phyloP scores from a whole-genome alignment of 768 basidiomycete species.

The Galerina marginata region DNA sequence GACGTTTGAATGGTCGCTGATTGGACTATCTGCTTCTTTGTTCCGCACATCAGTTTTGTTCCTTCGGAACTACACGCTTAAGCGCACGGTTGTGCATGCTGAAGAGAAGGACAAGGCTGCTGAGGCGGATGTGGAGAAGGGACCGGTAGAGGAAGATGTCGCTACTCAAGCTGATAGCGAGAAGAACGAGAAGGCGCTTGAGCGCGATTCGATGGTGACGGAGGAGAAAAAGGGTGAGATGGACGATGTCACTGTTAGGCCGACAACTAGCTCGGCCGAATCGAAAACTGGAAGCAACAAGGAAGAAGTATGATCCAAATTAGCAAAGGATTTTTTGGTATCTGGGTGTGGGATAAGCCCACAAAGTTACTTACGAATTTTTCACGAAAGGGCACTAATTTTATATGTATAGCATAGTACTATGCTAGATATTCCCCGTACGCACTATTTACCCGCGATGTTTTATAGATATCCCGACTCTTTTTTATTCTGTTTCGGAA shows the following conservation, averaged over 20 bases:
- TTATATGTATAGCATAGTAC: not conserved
- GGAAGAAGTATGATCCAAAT: not conserved
- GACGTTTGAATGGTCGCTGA: not conserved
- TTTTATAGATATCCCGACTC: too few relatives aligned
- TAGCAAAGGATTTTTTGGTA: too few relatives aligned
- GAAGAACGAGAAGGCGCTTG: slow-evolving; percentile 14
- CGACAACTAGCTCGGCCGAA: slow-evolving; percentile 28
- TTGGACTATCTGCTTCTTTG: not conserved
- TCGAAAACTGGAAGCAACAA: slow-evolving; percentile 14
- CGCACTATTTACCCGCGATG: too few relatives aligned
- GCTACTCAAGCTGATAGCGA: slow-evolving; percentile 1
- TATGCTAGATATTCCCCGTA: too few relatives aligned
- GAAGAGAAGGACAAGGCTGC: slow-evolving; percentile 38
- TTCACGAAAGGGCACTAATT: not conserved
- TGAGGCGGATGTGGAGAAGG: slow-evolving; percentile 32
- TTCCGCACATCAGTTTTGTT: slow-evolving; percentile 48
- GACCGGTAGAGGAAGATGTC: slow-evolving; percentile 28
- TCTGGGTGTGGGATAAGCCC: too few relatives aligned
- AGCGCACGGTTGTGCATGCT: slow-evolving; percentile 51
- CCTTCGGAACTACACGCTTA: slow-evolving; percentile 63
- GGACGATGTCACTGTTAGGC: slow-evolving; percentile 22
- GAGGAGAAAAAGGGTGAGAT: slow-evolving; percentile 15
- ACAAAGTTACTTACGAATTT: too few relatives aligned
- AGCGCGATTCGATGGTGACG: slow-evolving; percentile 23
- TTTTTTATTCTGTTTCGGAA: too few relatives aligned